Conservation (phyloP, 352 stramenopile genomes). For the Pythium phragmiticola region DNA sequence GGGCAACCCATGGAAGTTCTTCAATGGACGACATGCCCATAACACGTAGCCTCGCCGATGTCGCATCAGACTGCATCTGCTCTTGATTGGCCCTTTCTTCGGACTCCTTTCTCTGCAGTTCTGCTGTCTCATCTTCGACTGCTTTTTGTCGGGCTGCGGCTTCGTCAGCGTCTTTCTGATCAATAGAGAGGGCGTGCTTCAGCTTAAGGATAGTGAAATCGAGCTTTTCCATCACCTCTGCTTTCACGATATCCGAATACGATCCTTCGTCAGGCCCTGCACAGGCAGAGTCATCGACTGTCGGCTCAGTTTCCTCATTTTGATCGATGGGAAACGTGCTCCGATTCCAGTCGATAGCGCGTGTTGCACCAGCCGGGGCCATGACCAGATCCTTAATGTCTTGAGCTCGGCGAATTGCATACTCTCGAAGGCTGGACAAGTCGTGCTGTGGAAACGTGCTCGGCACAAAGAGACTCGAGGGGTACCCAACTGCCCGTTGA, state of each 20-base stretch:
- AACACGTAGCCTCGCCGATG: constrained; percentile 38
- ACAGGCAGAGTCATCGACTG: neutral
- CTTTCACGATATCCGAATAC: constrained; percentile 43
- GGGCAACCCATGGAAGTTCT: constrained; percentile 38
- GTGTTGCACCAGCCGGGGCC: neutral
- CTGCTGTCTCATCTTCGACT: constrained; percentile 5
- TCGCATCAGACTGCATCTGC: constrained; percentile 34
- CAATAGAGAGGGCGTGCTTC: constrained; percentile 49
- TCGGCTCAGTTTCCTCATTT: neutral
- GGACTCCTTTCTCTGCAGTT: constrained; percentile 15
- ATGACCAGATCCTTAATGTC: constrained; percentile 35
- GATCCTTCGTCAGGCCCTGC: neutral
- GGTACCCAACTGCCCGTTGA: neutral
- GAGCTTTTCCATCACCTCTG: constrained; percentile 52
- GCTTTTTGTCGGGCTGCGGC: constrained; percentile 10
- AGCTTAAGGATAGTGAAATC: constrained; percentile 66
- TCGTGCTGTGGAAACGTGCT: constrained; percentile 3
- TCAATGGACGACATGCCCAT: constrained; percentile 53
- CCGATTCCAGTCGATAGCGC: constrained; percentile 29
- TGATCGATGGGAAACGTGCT: constrained; percentile 20
- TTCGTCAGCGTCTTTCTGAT: constrained; percentile 49
- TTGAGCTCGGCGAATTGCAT: constrained; percentile 27
- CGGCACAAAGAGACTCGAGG: neutral
- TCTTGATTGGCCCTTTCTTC: constrained; percentile 30
- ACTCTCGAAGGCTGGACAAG: constrained; percentile 26